Base-by-base conservation (phyloP, 2,329 filamentous ascomycete genomes). In the Zasmidium cellare region DNA sequence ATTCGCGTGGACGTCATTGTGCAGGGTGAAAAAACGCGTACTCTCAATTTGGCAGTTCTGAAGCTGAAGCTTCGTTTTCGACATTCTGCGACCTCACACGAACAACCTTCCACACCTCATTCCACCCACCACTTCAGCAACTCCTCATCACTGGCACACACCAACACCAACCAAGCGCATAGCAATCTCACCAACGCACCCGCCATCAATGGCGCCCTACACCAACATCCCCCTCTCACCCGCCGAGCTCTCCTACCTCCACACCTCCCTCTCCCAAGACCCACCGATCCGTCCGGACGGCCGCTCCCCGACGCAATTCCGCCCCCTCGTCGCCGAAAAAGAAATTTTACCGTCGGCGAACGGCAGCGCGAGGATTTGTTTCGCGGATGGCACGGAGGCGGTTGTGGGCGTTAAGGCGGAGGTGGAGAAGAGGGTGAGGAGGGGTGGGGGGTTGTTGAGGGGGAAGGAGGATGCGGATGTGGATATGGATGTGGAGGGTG, bases 361-460 rank as follows among this genome's bases (percentile, higher is more conserved):
- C 71, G 94, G 94, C 60, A 96, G 90, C 75, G 93, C 94, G 59
- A 86, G 96, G 31, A 89, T 99, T 48, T 96, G 93, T 65, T 96
- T 97, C 72, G 87, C 92, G 2, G 94, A 99, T 74, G 94, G 94
- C 51, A 96, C 92, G 1, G 94, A 99, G 76, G 94, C 94, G 6
- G 88, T 99, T 60, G 94, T 97, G 5, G 94, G 94, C 47, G 88
- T 97, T 60, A 99, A 97, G 77, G 92, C 91, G 0, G 93, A 97
- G 77, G 90, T 97, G 3, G 92, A 96, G 74, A 87, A 84, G 78
- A 91, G 88, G 50, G n/a, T n/a, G n/a, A 64, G 67, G 67, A 62
- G 62, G 61, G 69, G 70, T 55, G 65, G 65, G 9, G 57, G 47
- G 14, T 28, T 55, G 20, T 53, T 50, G 12, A 45, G 11, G 23